Percentiles rank a stretch among this genome's conserved stretches.
phyloP scores from a whole-genome alignment of 2,329 filamentous ascomycete genomes.

The Claviceps paspali region DNA sequence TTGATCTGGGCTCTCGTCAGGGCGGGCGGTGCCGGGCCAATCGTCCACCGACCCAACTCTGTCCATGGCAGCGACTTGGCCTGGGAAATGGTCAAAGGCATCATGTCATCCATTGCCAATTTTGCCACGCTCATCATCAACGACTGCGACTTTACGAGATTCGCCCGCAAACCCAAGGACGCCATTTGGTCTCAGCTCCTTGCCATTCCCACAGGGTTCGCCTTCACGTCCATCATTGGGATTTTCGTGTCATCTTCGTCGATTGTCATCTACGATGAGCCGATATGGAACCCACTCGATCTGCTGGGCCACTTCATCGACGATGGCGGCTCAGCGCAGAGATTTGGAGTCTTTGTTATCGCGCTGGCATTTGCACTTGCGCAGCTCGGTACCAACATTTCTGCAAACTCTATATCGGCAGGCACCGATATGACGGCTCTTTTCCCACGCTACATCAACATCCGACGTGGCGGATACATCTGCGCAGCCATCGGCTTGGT shows the following conservation, averaged over 20 bases:
- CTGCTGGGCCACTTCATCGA: conserved; percentile 53
- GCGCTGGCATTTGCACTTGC: conserved; percentile 57
- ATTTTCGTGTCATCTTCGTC: conserved; percentile 65
- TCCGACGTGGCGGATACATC: conserved; percentile 75
- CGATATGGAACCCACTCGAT: conserved; percentile 60
- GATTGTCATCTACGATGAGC: conserved; percentile 46
- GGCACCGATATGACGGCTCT: conserved; percentile 73
- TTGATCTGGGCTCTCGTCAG: conserved; percentile 76
- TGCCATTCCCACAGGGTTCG: conserved; percentile 57
- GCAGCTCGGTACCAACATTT: conserved; percentile 75
- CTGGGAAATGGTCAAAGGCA: conserved; percentile 71
- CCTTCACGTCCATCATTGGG: conserved; percentile 70
- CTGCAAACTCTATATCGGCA: conserved; percentile 71
- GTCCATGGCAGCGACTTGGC: conserved; percentile 52
- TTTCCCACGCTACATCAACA: conserved; percentile 65
- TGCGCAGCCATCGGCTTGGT: conserved; percentile 65
- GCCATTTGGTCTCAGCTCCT: conserved; percentile 69
- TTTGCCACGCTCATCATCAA: conserved; percentile 78
- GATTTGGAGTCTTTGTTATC: conserved; percentile 65
- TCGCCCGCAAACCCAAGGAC: conserved; percentile 60
- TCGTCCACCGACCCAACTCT: conserved; percentile 53
- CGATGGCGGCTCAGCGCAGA: conserved; percentile 50
- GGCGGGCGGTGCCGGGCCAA: conserved; percentile 70
- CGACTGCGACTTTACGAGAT: conserved; percentile 74
- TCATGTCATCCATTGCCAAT: conserved; percentile 83